A percentile compares a stretch with the other conserved stretches of the same genome.
Conservation (phyloP, 257 asterid genomes). For the Coffea eugenioides region DNA sequence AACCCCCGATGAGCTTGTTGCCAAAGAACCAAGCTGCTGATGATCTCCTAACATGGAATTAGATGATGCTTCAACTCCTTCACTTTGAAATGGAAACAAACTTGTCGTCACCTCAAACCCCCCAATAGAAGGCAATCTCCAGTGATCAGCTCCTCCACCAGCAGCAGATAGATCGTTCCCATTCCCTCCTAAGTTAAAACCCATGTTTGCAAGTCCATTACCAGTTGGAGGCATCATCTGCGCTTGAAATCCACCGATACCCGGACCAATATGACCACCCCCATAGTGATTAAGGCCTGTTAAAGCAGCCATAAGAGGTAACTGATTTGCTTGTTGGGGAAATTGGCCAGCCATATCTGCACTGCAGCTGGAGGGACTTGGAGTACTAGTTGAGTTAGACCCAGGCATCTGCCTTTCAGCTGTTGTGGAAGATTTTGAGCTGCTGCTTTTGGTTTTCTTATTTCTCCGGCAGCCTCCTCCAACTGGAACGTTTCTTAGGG, state of each 20-base stretch:
- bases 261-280: conserved; percentile 7
- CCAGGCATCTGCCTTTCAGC: conserved; percentile 10
- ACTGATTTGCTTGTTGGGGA: conserved; percentile 21
- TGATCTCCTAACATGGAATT: conserved; percentile 18
- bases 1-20: conserved; percentile 7
- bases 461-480: conserved; percentile 54
- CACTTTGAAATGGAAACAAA: conserved; percentile 31
- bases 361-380: conserved; percentile 28
- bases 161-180: conserved; percentile 22
- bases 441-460: conserved; percentile 35
- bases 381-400: conserved; percentile 19
- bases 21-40: conserved; percentile 17
- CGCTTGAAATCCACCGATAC: conserved; percentile 26
- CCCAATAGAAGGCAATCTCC: conserved; percentile 31
- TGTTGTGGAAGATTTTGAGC: conserved; percentile 23
- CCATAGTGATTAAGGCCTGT: conserved; percentile 32
- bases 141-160: conserved; percentile 23
- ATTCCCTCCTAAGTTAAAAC: conserved; percentile 30
- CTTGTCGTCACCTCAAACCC: conserved; percentile 25
- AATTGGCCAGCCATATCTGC: conserved; percentile 25
- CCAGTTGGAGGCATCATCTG: conserved; percentile 23
- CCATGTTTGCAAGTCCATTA: conserved; percentile 24
- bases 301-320: conserved; percentile 37
- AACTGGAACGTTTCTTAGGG: conserved; percentile 42
- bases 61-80: conserved; percentile 32